Evolutionary conservation across 164 flowering plant species (phyloP).

Genomic region (Macadamia tetraphylla): DNA sequence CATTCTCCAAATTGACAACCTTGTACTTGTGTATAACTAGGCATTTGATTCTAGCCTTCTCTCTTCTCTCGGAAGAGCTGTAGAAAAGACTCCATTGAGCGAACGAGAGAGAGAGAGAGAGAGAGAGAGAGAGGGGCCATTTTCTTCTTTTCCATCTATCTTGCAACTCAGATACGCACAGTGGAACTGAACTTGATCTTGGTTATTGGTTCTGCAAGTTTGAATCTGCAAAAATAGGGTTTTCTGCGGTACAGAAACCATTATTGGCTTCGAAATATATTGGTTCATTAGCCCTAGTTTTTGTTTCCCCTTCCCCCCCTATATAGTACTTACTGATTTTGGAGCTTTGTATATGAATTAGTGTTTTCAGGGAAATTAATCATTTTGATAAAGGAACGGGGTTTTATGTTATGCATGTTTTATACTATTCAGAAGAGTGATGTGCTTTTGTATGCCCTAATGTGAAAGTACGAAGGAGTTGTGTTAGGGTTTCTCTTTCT

Average conservation of each 20-base stretch:
- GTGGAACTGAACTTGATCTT: not conserved
- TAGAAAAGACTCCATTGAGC: not conserved
- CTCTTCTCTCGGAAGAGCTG: not conserved
- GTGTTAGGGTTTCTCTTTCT: slow-evolving; percentile 19
- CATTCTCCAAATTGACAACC: too few relatives aligned
- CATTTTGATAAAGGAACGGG: not conserved
- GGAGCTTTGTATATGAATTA: not conserved
- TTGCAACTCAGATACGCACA: not conserved
- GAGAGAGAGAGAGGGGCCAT: not conserved
- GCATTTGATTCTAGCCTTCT: not conserved
- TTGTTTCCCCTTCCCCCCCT: not conserved
- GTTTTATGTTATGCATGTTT: not conserved
- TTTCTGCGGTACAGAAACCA: not conserved
- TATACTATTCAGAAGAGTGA: not conserved
- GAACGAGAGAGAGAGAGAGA: too few relatives aligned
- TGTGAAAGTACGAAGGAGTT: slow-evolving; percentile 8
- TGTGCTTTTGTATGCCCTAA: slow-evolving; percentile 10
- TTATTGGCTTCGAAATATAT: not conserved
- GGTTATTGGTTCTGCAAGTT: not conserved
- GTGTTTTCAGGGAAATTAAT: not conserved
- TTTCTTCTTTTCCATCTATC: not conserved
- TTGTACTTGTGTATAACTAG: too few relatives aligned
- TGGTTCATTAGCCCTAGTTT: not conserved
- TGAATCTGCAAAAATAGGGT: not conserved
- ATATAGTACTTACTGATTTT: too few relatives aligned